Conservation (phyloP, 192 early-diverging fungal species). For the Coemansia sp. region DNA sequence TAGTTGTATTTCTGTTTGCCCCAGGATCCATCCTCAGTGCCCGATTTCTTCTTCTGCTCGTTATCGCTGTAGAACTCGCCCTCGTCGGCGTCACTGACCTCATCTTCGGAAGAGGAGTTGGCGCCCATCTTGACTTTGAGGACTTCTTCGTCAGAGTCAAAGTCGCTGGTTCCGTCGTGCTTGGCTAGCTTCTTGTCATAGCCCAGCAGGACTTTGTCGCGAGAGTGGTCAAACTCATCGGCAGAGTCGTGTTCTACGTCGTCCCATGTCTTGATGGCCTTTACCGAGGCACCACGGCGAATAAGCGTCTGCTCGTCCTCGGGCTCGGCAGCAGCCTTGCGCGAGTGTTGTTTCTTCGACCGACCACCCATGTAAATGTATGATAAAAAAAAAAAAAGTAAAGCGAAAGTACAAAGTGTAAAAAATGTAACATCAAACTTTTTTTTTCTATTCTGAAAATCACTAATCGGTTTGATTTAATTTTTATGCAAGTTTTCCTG, state of each 20-base stretch:
- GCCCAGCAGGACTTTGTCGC: conserved; percentile 58
- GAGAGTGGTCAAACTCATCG: conserved; percentile 66
- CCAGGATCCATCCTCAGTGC: conserved; percentile 69
- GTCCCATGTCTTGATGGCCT: conserved; percentile 68
- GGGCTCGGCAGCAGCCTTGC: conserved; percentile 4
- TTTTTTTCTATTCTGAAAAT: conserved; percentile 13
- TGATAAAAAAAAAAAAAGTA: not conserved
- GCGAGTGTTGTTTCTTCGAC: conserved; percentile 23
- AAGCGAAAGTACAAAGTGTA: not conserved
- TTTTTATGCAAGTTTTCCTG: conserved; percentile 64
- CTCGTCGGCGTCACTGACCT: conserved; percentile 53
- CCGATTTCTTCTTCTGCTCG: conserved; percentile 6
- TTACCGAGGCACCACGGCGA: conserved; percentile 51
- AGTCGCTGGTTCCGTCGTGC: conserved; percentile 42
- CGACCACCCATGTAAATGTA: conserved; percentile 30
- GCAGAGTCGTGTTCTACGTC: conserved; percentile 76
- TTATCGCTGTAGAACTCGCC: conserved; percentile 28
- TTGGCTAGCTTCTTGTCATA: conserved; percentile 16
- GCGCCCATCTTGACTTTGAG: conserved; percentile 61
- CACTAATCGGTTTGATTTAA: conserved; percentile 13
- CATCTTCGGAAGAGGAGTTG: conserved; percentile 42
- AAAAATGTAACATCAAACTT: conserved; percentile 7
- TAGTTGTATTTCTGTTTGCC: conserved; percentile 74
- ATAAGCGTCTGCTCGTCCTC: conserved; percentile 33
- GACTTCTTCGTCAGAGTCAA: conserved; percentile 77